Evolutionary conservation across 225 moss, liverwort and hornwort genomes (phyloP), one percentile per base, ranked within the genome.

Genomic region (Climacium dendroides): DNA sequence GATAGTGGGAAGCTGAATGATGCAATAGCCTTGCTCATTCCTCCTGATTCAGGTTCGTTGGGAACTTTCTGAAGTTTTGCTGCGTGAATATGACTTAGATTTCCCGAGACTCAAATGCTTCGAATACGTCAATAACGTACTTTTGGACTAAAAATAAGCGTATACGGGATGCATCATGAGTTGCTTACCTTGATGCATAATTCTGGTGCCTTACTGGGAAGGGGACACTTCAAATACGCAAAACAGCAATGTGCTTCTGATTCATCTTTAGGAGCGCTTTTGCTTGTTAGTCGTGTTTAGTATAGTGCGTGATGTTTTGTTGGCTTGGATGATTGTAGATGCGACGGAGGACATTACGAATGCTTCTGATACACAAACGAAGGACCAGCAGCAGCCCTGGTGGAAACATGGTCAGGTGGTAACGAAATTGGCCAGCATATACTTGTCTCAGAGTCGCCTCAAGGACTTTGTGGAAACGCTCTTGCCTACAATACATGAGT

Each of bases 351-450:
- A 89, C 80, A 79, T 87, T 52, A 83, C 88, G 80, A 90, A 83
- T 88, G 85, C 61, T 73, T 55, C 76, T 53, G 95, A 92, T 58
- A 83, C 90, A 25, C 94, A 94, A 74, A 86, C 92, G 79, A 92
- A 90, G 85, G 92, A 93, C 61, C 93, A 92, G 66, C 93, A 92
- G 65, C 93, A 90, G 57, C 88, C 94, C 19, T 99, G 99, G 99
- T 99, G 97, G 99, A 93, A 94, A 85, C 93, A 97, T 71, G 97
- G 96, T 50, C 92, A 91, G 89, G 95, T 97, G 64, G 92, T 93
- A n/a, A 95, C 90, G 74, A 94, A 95, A 89, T 90, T 99, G 87
- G 97, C 99, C 80, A 93, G 90, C 64, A 75, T 99, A 52, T 96
- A 96, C 85, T 91, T 94, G 87, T 92, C 92, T 60, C 91, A 90